phyloP scores from a whole-genome alignment of 2,329 filamentous ascomycete species.

The Colletotrichum shisoi region DNA sequence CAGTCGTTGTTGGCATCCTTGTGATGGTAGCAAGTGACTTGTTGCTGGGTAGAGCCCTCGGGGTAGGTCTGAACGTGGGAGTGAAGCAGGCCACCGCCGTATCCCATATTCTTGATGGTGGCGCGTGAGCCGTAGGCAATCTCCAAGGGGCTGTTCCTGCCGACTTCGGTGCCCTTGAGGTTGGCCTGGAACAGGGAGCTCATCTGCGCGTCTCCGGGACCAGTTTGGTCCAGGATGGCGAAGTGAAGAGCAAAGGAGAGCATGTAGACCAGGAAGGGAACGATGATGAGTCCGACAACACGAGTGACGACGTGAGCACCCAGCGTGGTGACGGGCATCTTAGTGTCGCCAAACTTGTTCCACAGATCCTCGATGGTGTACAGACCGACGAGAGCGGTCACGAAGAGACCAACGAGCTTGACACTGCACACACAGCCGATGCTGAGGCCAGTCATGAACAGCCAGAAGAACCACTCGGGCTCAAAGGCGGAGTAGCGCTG shows the following conservation, averaged over 20 bases:
- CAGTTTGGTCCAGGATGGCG: conserved; percentile 88
- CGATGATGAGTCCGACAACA: conserved; percentile 83
- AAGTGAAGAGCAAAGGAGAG: conserved; percentile 97
- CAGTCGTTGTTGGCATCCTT: conserved; percentile 99
- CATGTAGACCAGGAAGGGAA: conserved; percentile 91
- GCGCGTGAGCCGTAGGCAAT: conserved; percentile 87
- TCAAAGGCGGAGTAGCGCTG: conserved; percentile 87
- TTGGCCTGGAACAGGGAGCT: conserved; percentile 99
- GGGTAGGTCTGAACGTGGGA: conserved; percentile 97
- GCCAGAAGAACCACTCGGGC: conserved; percentile 91
- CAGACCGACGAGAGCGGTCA: conserved; percentile 90
- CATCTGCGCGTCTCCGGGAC: conserved; percentile 99
- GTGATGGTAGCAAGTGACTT: conserved; percentile 99
- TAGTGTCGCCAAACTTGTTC: conserved; percentile 95
- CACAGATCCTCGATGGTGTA: conserved; percentile 97
- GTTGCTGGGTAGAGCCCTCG: conserved; percentile 91
- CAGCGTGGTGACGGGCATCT: conserved; percentile 80
- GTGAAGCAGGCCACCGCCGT: conserved; percentile 93
- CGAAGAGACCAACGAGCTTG: conserved; percentile 97
- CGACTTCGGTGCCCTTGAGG: conserved; percentile 89
- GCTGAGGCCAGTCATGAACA: conserved; percentile 90
- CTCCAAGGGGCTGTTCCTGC: conserved; percentile 92
- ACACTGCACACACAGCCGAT: conserved; percentile 99
- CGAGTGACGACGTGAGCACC: conserved; percentile 81
- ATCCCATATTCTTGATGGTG: conserved; percentile 99